phyloP scores from a whole-genome alignment of 371 early-diverging fungal species.

The Mucor irregularis region DNA sequence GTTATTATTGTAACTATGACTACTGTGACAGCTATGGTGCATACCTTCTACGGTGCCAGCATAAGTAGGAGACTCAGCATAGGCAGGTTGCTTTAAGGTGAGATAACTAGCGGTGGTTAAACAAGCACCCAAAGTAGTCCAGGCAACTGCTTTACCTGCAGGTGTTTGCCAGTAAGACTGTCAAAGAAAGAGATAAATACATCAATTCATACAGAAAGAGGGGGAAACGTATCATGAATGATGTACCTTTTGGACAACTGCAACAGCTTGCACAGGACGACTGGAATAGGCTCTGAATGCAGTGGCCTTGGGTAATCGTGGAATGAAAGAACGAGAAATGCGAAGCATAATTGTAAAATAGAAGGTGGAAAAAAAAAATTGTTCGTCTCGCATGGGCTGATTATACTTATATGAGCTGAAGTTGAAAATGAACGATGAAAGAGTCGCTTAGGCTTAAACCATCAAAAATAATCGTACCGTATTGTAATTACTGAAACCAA shows the following conservation, averaged over 20 bases:
- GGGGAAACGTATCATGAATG: too few species aligned
- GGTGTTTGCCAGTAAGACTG: background rate
- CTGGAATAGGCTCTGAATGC: background rate
- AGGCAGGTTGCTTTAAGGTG: constrained; percentile 14
- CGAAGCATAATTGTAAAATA: constrained; percentile 1
- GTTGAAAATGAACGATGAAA: too few species aligned
- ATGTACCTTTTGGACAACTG: constrained; percentile 1
- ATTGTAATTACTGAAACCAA: too few species aligned
- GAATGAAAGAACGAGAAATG: background rate
- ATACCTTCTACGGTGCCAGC: constrained; percentile 44
- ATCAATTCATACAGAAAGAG: background rate
- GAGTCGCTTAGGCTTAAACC: too few species aligned
- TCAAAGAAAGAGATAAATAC: background rate
- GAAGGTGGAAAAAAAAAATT: background rate
- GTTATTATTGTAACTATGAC: background rate
- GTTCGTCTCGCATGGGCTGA: background rate
- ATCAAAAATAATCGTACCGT: too few species aligned
- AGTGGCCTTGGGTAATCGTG: background rate
- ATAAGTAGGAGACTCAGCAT: constrained; percentile 28
- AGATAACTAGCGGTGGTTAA: background rate
- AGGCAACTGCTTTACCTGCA: background rate
- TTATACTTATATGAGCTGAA: too few species aligned
- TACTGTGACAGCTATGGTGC: too few species aligned
- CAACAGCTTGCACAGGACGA: background rate
- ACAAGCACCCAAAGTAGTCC: background rate